These are phyloP conservation scores for Artemisia argyi DNA, from an alignment of 129 eudicot species.

Conservation along the genomic window DNA sequence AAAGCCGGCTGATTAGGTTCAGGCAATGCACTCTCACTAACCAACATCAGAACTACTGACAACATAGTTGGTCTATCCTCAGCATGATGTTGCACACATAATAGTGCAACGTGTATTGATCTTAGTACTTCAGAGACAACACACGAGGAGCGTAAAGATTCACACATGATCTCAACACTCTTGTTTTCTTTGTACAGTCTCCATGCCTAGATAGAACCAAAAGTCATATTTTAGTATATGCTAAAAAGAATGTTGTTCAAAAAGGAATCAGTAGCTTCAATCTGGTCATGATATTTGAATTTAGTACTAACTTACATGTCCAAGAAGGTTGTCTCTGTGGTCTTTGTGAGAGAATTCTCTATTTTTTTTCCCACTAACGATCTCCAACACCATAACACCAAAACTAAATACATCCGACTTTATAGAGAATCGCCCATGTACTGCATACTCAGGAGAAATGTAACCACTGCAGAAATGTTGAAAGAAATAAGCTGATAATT, in stretches of 20 bases:
- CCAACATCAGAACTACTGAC: slow-evolving; percentile 15
- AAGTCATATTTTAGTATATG: not conserved
- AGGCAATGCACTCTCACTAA: slow-evolving; percentile 9
- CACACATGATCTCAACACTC: too few relatives aligned
- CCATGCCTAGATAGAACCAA: too few relatives aligned
- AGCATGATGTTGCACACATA: slow-evolving; percentile 24
- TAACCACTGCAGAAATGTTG: slow-evolving; percentile 31
- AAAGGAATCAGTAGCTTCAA: not conserved
- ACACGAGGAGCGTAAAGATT: too few relatives aligned
- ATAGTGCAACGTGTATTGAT: slow-evolving; percentile 16
- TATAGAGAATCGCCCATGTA: too few relatives aligned
- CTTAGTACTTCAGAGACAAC: not conserved
- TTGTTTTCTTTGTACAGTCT: too few relatives aligned
- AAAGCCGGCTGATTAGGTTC: slow-evolving; percentile 28
- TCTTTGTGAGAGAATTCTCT: slow-evolving; percentile 23
- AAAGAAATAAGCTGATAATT: too few relatives aligned
- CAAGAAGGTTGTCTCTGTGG: too few relatives aligned
- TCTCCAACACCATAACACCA: slow-evolving; percentile 45
- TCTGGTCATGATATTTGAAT: too few relatives aligned
- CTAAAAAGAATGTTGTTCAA: too few relatives aligned
- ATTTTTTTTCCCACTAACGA: slow-evolving; percentile 43
- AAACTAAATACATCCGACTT: too few relatives aligned
- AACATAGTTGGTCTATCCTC: slow-evolving; percentile 32
- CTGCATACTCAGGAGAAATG: too few relatives aligned
- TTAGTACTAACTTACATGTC: slow-evolving; percentile 31